Percentiles rank a stretch among this genome's conserved stretches.
Conservation (phyloP, 2,329 filamentous ascomycete species). For the Ceratocystis huliohia region DNA sequence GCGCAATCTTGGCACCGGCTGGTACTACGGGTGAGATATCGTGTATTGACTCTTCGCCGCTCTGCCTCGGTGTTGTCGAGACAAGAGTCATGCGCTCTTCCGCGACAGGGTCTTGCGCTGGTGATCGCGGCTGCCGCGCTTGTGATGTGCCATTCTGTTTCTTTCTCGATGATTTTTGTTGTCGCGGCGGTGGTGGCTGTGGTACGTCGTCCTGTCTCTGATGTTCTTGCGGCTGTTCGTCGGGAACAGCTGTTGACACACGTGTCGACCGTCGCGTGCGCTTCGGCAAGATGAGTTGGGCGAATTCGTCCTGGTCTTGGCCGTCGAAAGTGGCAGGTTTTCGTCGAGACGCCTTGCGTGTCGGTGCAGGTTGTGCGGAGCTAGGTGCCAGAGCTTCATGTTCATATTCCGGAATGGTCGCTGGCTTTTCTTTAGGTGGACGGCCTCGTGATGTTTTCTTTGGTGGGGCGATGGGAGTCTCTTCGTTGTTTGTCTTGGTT, state of each 20-base stretch:
- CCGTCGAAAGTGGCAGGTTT: conserved; percentile 31
- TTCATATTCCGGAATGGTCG: conserved; percentile 16
- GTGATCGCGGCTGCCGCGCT: conserved; percentile 12
- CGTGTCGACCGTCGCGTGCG: conserved; percentile 36
- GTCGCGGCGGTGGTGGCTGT: conserved; percentile 20
- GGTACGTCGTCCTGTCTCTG: conserved; percentile 16
- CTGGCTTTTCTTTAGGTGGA: conserved; percentile 26
- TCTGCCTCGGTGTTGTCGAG: conserved; percentile 20
- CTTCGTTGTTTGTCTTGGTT: conserved; percentile 40
- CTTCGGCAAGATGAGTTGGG: conserved; percentile 31
- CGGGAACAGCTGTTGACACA: conserved; percentile 31
- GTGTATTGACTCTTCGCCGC: conserved; percentile 9
- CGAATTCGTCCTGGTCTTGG: conserved; percentile 29
- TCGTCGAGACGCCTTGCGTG: conserved; percentile 29
- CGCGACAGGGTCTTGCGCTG: conserved; percentile 13
- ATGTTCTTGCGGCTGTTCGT: conserved; percentile 23
- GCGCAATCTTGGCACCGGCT: conserved; percentile 53
- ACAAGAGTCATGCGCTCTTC: conserved; percentile 24
- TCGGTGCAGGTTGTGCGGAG: conserved; percentile 26
- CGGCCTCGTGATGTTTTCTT: conserved; percentile 33
- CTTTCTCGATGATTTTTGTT: conserved; percentile 21
- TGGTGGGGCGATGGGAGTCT: conserved; percentile 29
- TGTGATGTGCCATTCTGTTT: conserved; percentile 22
- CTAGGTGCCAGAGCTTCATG: conserved; percentile 21
- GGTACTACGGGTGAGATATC: conserved; percentile 21